A percentile compares a stretch with the other conserved stretches of the same genome.
phyloP scores from a whole-genome alignment of 2,329 filamentous ascomycete species.

The Aspergillus fumigatiaffinis region DNA sequence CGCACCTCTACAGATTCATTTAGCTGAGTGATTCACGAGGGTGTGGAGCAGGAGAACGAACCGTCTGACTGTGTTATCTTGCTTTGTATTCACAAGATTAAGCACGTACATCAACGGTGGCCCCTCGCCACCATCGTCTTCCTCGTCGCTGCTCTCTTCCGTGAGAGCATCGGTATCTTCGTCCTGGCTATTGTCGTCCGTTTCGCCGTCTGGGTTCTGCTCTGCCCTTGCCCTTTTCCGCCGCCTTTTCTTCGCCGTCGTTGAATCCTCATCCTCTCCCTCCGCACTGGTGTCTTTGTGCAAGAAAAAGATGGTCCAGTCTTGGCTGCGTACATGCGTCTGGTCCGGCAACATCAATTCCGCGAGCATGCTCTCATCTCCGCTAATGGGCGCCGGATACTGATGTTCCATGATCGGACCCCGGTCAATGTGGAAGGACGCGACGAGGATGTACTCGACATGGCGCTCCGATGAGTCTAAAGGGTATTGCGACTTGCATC shows the following conservation, averaged over 20 bases:
- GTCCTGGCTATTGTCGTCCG: constrained; percentile 40
- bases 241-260: constrained; percentile 40
- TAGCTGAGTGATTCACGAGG: constrained; percentile 8
- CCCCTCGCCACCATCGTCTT: constrained; percentile 69
- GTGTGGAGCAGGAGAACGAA: constrained; percentile 26
- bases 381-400: constrained; percentile 89
- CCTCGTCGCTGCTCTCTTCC: constrained; percentile 43
- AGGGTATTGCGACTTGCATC: constrained; percentile 70
- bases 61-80: constrained; percentile 83
- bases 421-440: constrained; percentile 93
- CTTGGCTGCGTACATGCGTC: constrained; percentile 87
- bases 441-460: constrained; percentile 97
- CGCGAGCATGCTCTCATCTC: constrained; percentile 95
- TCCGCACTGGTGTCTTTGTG: constrained; percentile 89
- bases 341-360: constrained; percentile 98
- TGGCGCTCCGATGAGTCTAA: constrained; percentile 76
- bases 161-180: constrained; percentile 15
- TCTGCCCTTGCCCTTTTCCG: constrained; percentile 42
- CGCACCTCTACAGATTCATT: constrained; percentile 61
- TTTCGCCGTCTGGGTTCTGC: constrained; percentile 47
- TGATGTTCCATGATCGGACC: constrained; percentile 98
- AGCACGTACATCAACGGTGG: constrained; percentile 94
- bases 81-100: constrained; percentile 96
- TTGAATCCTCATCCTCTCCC: constrained; percentile 69
- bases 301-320: constrained; percentile 99